phyloP scores from a whole-genome alignment of 176 grass and related monocot genomes.

The Pharus latifolius region DNA sequence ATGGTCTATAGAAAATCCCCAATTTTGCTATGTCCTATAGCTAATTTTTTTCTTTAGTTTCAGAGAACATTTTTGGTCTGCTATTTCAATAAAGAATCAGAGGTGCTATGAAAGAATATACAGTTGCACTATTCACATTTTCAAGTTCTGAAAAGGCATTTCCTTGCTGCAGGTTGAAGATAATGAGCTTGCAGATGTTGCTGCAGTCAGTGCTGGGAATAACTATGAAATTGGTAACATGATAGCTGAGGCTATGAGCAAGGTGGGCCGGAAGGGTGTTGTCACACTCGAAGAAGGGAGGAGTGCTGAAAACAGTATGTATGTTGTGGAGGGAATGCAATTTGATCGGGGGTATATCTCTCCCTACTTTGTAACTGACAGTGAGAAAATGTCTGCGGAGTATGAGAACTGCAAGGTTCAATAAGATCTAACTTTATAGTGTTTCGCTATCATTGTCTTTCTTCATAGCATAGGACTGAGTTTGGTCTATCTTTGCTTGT shows the following conservation, averaged over 20 bases:
- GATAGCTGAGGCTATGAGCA: conserved; percentile 62
- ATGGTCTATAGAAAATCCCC: too few species aligned
- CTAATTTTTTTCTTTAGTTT: too few species aligned
- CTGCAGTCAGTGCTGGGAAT: conserved; percentile 51
- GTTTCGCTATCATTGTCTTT: not conserved
- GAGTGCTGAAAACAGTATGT: conserved; percentile 52
- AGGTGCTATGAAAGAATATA: too few species aligned
- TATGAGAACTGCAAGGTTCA: conserved; percentile 74
- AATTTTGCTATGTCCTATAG: too few species aligned
- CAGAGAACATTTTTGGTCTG: too few species aligned
- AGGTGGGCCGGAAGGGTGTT: conserved; percentile 55
- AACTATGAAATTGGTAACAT: conserved; percentile 59
- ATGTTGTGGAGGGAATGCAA: conserved; percentile 69
- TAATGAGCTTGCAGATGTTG: conserved; percentile 57
- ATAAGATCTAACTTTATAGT: not conserved
- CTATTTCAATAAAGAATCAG: too few species aligned
- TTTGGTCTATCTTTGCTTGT: too few species aligned
- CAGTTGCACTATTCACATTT: too few species aligned
- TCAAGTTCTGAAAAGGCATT: too few species aligned
- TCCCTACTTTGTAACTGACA: conserved; percentile 71
- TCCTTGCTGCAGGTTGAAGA: conserved; percentile 48
- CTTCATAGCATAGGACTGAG: too few species aligned
- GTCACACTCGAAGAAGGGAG: conserved; percentile 63
- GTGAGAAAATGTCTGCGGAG: conserved; percentile 62
- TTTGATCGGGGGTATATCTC: conserved; percentile 71